These are phyloP conservation scores for Megacollybia marginata DNA, from an alignment of 768 basidiomycete species.

Conservation along the genomic window DNA sequence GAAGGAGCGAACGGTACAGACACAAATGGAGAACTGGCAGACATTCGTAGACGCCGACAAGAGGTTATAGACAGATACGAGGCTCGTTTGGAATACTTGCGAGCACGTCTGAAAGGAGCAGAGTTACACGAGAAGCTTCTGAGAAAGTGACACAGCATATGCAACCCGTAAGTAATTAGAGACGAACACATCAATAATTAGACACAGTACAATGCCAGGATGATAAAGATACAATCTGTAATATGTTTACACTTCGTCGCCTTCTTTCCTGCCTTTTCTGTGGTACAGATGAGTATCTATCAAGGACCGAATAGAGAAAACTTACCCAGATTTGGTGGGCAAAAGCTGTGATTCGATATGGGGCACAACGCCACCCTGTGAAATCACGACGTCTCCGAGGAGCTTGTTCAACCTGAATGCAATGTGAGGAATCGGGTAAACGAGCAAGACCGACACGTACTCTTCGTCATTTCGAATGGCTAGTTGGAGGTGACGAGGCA, in stretches of 20 bases:
- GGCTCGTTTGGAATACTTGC: slow-evolving; percentile 64
- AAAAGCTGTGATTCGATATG: slow-evolving; percentile 39
- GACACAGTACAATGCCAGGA: neutral
- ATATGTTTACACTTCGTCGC: neutral
- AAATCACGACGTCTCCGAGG: slow-evolving; percentile 81
- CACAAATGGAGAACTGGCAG: slow-evolving; percentile 37
- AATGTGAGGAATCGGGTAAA: slow-evolving; percentile 1
- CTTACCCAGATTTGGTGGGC: slow-evolving; percentile 18
- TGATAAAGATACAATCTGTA: neutral
- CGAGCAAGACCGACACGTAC: slow-evolving; percentile 28
- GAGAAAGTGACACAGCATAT: slow-evolving; percentile 20
- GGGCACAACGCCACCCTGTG: slow-evolving; percentile 84
- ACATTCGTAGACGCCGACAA: slow-evolving; percentile 55
- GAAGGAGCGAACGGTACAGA: slow-evolving; percentile 8
- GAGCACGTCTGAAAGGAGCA: slow-evolving; percentile 68
- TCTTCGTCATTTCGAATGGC: slow-evolving; percentile 74
- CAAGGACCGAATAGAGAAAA: neutral
- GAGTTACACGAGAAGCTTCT: slow-evolving; percentile 52
- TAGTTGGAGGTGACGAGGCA: slow-evolving; percentile 70
- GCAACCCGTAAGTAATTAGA: neutral
- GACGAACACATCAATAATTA: neutral
- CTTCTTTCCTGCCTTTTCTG: neutral
- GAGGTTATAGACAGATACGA: slow-evolving; percentile 67
- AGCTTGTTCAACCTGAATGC: slow-evolving; percentile 60
- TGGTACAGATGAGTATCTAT: neutral